Base-by-base conservation (phyloP, 306 rosid genomes). In the Quercus suber region DNA sequence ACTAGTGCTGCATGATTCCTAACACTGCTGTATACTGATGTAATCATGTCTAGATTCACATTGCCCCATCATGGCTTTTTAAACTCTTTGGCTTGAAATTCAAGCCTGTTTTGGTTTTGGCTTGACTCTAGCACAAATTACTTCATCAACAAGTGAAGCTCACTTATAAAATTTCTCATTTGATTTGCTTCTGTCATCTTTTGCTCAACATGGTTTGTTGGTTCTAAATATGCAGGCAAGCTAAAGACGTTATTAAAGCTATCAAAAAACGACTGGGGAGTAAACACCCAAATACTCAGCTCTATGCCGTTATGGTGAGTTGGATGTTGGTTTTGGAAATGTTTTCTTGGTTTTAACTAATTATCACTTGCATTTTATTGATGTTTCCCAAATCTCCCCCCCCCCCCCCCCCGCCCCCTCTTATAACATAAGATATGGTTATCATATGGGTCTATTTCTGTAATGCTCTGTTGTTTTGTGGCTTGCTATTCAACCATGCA, bases 291-390 rank as follows among this genome's bases (percentile, higher is more conserved):
- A 85, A 88, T 74, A 41, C 94, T 71, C 98, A 92, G 81, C 92
- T 92, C 71, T 92, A 87, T 77, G 87, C 97, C 23, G 95, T 91
- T 63, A 78, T 90, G 92, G 98, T 94, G 81, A 89, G 94, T 78
- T 69, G 78, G 77, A 79, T 63, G 68, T 76, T 71, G 15, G 10
- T 67, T 74, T 60, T 43, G 49, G 30, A 21, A 37, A 55, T 69
- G 3, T 68, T 21, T 68, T 33, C 61, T 65, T 43, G 43, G 67
- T 59, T 37, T 23, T 19, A 61, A 33, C 37, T 73, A 67, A 57
- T 33, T 69, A 60, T 65, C 19, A 3, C 9, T 67, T 55, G 64
- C 56, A 52, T 68, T 73, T 61, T 7, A 35, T 68, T 33, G 5
- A 65, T 6, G 21, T 65, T 65, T 31, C 71, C 53, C 15, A 49